Conservation (phyloP, 345 rosid species). For the Ceriops decandra region DNA sequence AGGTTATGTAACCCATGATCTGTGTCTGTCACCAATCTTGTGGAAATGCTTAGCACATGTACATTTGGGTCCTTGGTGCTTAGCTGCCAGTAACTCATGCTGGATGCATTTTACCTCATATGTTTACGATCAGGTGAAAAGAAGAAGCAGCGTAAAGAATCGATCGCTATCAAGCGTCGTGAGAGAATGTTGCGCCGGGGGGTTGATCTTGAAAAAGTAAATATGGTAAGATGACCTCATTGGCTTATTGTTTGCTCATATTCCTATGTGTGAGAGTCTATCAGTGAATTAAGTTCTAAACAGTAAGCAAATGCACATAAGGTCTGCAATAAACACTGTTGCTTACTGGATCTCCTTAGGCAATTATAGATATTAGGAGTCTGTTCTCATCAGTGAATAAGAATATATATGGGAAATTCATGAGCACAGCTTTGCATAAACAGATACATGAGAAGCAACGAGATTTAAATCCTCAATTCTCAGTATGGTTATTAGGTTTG, state of each 20-base stretch:
- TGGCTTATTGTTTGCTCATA: background rate
- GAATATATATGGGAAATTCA: too few relatives aligned
- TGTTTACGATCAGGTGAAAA: slow-evolving; percentile 47
- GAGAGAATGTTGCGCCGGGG: slow-evolving; percentile 76
- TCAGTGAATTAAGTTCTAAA: background rate
- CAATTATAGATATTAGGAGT: too few relatives aligned
- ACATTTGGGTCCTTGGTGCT: background rate
- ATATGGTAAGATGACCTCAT: slow-evolving; percentile 37
- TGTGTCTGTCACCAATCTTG: background rate
- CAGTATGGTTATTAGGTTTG: background rate
- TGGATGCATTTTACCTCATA: slow-evolving; percentile 1
- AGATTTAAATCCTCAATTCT: background rate
- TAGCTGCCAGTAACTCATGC: background rate
- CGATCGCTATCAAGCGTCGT: slow-evolving; percentile 68
- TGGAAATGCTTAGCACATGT: background rate
- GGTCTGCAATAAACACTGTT: too few relatives aligned
- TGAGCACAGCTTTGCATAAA: background rate
- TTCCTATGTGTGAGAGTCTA: background rate
- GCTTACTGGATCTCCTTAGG: too few relatives aligned
- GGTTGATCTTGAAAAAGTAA: slow-evolving; percentile 71
- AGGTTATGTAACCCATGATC: background rate
- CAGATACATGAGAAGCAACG: background rate
- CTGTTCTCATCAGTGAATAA: too few relatives aligned
- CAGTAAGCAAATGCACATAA: too few relatives aligned
- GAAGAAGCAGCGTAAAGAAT: slow-evolving; percentile 82